These are phyloP conservation scores for Aspergillus kassunensis DNA, from an alignment of 495 filamentous ascomycete genomes.

Conservation along the genomic window DNA sequence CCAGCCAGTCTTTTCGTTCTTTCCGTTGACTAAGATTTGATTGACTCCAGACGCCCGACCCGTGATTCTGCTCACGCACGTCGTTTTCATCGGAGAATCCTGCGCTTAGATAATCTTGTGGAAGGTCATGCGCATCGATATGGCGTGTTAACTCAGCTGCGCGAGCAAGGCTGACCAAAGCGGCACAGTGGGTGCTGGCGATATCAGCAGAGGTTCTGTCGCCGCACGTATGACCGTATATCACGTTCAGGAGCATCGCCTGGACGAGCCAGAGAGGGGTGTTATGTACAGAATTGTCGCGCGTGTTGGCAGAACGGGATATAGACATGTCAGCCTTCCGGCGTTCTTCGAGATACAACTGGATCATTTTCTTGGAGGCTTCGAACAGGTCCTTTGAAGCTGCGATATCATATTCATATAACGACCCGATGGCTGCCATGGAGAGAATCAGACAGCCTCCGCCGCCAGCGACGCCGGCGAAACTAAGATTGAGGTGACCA, in stretches of 20 bases:
- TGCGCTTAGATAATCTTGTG: constrained; percentile 34
- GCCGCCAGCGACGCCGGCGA: constrained; percentile 66
- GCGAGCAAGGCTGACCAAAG: constrained; percentile 85
- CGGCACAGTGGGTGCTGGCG: constrained; percentile 85
- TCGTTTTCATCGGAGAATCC: constrained; percentile 9
- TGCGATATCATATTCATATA: constrained; percentile 83
- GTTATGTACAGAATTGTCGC: constrained; percentile 66
- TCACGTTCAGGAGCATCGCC: constrained; percentile 94
- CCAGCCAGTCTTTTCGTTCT: constrained; percentile 79
- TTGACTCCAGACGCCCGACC: constrained; percentile 28
- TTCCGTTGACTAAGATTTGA: constrained; percentile 49
- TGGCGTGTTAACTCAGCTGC: constrained; percentile 69
- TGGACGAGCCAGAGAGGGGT: constrained; percentile 98
- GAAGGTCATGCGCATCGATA: constrained; percentile 35
- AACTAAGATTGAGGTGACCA: constrained; percentile 53
- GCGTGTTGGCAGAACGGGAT: constrained; percentile 54
- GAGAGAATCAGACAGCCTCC: constrained; percentile 89
- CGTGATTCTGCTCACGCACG: constrained; percentile 4
- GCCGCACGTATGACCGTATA: constrained; percentile 93
- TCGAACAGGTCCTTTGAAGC: constrained; percentile 86
- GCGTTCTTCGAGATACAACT: constrained; percentile 87
- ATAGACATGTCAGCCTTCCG: constrained; percentile 85
- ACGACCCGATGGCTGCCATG: constrained; percentile 91
- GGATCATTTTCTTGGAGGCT: constrained; percentile 91
- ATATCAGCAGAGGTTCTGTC: constrained; percentile 89